Conservation (phyloP, 306 rosid genomes). For the Casuarina glauca region DNA sequence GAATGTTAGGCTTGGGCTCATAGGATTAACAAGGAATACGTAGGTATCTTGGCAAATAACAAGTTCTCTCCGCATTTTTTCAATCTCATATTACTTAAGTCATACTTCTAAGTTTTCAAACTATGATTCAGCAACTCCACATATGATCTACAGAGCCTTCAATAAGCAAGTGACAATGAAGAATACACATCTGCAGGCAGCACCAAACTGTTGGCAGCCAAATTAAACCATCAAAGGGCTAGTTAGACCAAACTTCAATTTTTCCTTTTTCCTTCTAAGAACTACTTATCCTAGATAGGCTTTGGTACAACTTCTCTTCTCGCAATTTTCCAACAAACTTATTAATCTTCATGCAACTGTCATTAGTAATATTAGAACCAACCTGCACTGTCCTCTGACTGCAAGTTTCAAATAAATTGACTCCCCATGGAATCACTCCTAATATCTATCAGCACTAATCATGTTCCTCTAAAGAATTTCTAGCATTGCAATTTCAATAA, state of each 20-base stretch:
- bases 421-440: slow-evolving; percentile 4
- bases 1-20: neutral
- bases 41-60: slow-evolving; percentile 7
- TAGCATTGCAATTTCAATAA: slow-evolving; percentile 6
- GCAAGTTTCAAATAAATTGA: slow-evolving; percentile 2
- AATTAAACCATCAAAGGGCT: slow-evolving; percentile 11
- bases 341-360: slow-evolving; percentile 7
- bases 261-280: neutral
- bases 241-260: slow-evolving; percentile 3
- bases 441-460: slow-evolving; percentile 13
- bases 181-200: slow-evolving; percentile 1
- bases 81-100: neutral
- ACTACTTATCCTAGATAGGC: neutral
- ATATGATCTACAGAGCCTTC: slow-evolving; percentile 3
- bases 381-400: neutral
- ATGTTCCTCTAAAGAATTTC: neutral
- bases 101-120: slow-evolving; percentile 9
- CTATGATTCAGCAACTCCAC: slow-evolving; percentile 25
- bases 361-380: neutral
- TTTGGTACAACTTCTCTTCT: slow-evolving; percentile 16
- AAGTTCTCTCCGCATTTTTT: slow-evolving; percentile 2
- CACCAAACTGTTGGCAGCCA: slow-evolving; percentile 3
- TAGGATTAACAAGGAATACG: neutral
- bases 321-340: slow-evolving; percentile 1
- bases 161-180: slow-evolving; percentile 18